Evolutionary conservation across 805 yeast species (phyloP), one percentile per base, ranked within the genome.

Genomic region (Brettanomyces sp.): DNA sequence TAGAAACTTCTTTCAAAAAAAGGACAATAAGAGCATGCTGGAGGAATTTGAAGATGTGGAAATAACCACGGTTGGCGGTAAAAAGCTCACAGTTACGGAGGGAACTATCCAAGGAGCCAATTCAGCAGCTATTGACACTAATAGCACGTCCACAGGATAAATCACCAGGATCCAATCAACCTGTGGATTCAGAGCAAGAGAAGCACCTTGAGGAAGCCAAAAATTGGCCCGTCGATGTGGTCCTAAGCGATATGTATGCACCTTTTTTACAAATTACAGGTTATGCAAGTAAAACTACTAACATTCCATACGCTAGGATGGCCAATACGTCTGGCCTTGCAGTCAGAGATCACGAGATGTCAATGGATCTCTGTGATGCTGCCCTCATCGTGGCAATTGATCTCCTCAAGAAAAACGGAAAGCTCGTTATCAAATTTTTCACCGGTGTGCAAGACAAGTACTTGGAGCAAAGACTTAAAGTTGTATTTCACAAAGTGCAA

Each of bases 291-390:
- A 68, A 77, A 65, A 76, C 84, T 72, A 79, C 86, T 81, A 82
- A 82, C 80, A 76, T 75, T 46, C 79, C 95, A 41, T 84, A 80
- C 60, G 70, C 70, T 66, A 91, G 96, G 98, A 84, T 91, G 85
- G 85, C 88, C 42, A 91, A 91, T 59, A 87, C 97, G 4, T 72
- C 89, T 12, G 98, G 99, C 4, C 66, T 86, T 37, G 76, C 81
- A 8, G 79, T 84, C 37, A 77, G 78, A 51, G 99, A 91, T 62
- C 98, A 91, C 64, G 67, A 74, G 12, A 79, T 78, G 53, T 88
- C 96, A 49, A 83, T 93, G 86, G 90, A 90, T 58, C 67, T 91
- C 28, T 91, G 97, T 62, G 93, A 87, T 55, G 96, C 96, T 0
- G 96, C 95, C 0, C 62, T 93, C 44, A 71, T 86, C 5, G 72